These are phyloP conservation scores for Salisapilia sapeloensis DNA, from an alignment of 352 stramenopile species.

Conservation along the genomic window DNA sequence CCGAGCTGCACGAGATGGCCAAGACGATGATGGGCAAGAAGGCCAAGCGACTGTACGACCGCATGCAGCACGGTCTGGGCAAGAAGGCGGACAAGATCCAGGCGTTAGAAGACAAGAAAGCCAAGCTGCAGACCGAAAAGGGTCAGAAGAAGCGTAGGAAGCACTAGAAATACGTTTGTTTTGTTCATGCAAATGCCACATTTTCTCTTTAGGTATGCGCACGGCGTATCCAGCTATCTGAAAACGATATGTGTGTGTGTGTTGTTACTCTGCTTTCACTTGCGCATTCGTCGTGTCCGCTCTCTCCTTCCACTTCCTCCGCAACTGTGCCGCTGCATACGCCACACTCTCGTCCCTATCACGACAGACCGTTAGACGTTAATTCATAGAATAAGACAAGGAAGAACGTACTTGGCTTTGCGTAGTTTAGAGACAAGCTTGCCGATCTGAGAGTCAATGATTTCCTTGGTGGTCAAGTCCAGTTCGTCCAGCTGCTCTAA, in stretches of 20 bases:
- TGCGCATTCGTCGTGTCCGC: no score
- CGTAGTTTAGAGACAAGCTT: conserved; percentile 57
- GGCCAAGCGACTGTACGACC: conserved; percentile 79
- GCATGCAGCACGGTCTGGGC: conserved; percentile 83
- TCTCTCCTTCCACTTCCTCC: conserved; percentile 80
- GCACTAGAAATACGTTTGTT: no score
- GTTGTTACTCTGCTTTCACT: no score
- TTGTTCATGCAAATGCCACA: no score
- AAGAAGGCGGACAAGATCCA: conserved; percentile 81
- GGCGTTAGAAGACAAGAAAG: conserved; percentile 64
- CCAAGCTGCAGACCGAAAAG: conserved; percentile 47
- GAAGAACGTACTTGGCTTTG: conserved; percentile 27
- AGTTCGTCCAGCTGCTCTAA: conserved; percentile 47
- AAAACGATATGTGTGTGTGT: no score
- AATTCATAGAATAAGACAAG: conserved; percentile 23
- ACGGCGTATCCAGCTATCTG: no score
- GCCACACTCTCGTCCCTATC: conserved; percentile 38
- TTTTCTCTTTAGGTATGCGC: no score
- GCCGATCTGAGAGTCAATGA: conserved; percentile 67
- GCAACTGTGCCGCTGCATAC: conserved; percentile 33
- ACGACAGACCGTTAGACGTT: conserved; percentile 27
- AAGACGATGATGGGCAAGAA: conserved; percentile 90
- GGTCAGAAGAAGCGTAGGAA: conserved; percentile 17
- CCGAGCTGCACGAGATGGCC: conserved; percentile 71
- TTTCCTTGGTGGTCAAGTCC: conserved; percentile 46